Base-by-base conservation (phyloP, 768 basidiomycete species). In the Suillus decipiens region DNA sequence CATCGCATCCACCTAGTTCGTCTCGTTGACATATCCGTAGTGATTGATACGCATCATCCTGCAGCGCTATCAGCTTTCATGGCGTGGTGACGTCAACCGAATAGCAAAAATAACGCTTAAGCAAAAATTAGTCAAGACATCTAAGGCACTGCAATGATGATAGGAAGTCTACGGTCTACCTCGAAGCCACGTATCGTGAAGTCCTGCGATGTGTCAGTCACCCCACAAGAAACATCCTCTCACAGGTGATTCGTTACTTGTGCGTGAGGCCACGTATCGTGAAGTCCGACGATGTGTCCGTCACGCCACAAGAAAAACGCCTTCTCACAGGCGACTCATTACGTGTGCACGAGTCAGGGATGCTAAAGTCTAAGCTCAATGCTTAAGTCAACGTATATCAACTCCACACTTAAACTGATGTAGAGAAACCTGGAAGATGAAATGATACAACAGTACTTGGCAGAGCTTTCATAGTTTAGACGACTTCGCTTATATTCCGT, bases 31-130 rank as follows among this genome's bases (percentile, higher is more conserved):
- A 53, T 53, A 5, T n/a, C 51, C n/a, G 24, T 19, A 68, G 68
- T 69, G 66, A 36, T 68, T 69, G 66, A 36, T 68, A 19, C 67
- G 7, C 2, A 47, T 14, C 22, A 22, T 47, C 45, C 6, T 7
- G 12, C 70, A 2, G 66, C 68, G 1, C 59, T 70, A 0, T 71
- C 66, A 6, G 64, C 68, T 2, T 76, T 74, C 34, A 59, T 73
- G 64, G 73, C 69, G 70, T 67, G 17, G 67, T 73, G 67, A 61
- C 67, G 67, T 71, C 69, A 56, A 73, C 71, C 9, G 66, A 73
- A 15, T 66, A 64, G 5, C 67, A 68, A 28, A 61, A 65, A 48
- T 58, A 72, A 68, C 39, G 74, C 70, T 0, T 74, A 74, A 55
- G 66, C 63, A 3, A 73, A 76, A 28, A 68, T 77, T 28, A 72